Evolutionary conservation across 2,329 filamentous ascomycete species (phyloP).

Genomic region (Pseudogymnoascus verrucosus): DNA sequence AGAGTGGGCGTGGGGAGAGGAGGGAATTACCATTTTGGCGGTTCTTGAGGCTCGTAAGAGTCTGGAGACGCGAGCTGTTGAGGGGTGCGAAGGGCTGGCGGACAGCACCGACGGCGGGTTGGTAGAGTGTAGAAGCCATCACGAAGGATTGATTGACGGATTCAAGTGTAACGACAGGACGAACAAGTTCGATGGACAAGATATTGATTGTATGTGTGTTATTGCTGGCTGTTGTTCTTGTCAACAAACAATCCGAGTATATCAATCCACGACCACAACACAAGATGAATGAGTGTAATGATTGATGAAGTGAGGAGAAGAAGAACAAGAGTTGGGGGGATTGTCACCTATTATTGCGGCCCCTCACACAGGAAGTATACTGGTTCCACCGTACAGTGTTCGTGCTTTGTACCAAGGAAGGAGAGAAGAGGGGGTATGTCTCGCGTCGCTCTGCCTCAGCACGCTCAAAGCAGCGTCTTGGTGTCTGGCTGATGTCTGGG

Average conservation of each 20-base stretch:
- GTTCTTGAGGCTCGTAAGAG: conserved; percentile 68
- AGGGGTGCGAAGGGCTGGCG: conserved; percentile 70
- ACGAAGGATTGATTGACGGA: not conserved
- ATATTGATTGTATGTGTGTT: not conserved
- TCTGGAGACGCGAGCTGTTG: conserved; percentile 60
- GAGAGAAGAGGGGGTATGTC: not conserved
- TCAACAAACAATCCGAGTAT: conserved; percentile 3
- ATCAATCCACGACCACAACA: not conserved
- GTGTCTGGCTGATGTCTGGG: not conserved
- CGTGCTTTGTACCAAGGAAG: not conserved
- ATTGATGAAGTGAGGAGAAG: not conserved
- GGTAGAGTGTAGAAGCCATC: not conserved
- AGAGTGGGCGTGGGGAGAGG: conserved; percentile 8
- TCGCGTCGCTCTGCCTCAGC: not conserved
- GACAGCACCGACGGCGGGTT: conserved; percentile 21
- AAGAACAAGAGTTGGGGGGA: not conserved
- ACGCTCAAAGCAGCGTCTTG: not conserved
- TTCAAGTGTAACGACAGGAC: conserved; percentile 2
- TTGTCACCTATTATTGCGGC: conserved; percentile 2
- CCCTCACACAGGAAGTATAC: not conserved
- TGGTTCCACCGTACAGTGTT: not conserved
- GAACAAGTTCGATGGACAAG: not conserved
- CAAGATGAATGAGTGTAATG: not conserved
- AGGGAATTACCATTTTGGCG: conserved; percentile 56
- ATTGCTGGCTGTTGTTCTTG: not conserved